Conservation (phyloP, 2,329 filamentous ascomycete species). For the Cadophora sp. region DNA sequence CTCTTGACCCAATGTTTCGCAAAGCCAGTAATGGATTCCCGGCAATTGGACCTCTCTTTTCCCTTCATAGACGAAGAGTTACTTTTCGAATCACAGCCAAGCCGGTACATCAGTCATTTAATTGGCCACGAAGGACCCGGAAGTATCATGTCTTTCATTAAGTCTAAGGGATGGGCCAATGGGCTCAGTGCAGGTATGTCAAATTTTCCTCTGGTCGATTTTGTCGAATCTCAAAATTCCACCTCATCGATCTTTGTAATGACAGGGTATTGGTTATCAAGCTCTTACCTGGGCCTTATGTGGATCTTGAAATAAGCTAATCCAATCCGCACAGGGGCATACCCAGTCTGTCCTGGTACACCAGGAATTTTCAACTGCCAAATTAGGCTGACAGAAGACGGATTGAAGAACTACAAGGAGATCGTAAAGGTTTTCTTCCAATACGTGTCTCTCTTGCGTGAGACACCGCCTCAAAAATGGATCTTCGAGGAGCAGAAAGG, state of each 20-base stretch:
- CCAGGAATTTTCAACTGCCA: constrained; percentile 71
- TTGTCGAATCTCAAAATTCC: background rate
- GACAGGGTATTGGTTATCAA: background rate
- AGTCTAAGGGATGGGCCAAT: constrained; percentile 75
- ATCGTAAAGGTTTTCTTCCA: constrained; percentile 73
- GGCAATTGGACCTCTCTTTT: constrained; percentile 71
- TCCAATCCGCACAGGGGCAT: constrained; percentile 53
- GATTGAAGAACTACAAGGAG: constrained; percentile 62
- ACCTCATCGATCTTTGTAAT: background rate
- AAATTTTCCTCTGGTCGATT: background rate
- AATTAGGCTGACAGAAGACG: constrained; percentile 71
- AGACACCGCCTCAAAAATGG: constrained; percentile 85
- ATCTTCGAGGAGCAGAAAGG: constrained; percentile 92
- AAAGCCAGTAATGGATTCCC: constrained; percentile 75
- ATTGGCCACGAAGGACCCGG: constrained; percentile 79
- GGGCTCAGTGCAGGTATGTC: constrained; percentile 61
- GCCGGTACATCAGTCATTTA: constrained; percentile 73
- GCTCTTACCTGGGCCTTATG: background rate
- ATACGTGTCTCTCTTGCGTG: constrained; percentile 86
- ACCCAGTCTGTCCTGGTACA: constrained; percentile 67
- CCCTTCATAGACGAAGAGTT: constrained; percentile 73
- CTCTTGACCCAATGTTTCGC: constrained; percentile 71
- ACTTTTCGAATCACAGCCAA: constrained; percentile 71
- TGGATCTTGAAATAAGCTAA: constrained; percentile 16
- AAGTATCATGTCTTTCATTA: constrained; percentile 75